Conservation (phyloP, 2,329 filamentous ascomycete species). For the Huntiella moniliformis region DNA sequence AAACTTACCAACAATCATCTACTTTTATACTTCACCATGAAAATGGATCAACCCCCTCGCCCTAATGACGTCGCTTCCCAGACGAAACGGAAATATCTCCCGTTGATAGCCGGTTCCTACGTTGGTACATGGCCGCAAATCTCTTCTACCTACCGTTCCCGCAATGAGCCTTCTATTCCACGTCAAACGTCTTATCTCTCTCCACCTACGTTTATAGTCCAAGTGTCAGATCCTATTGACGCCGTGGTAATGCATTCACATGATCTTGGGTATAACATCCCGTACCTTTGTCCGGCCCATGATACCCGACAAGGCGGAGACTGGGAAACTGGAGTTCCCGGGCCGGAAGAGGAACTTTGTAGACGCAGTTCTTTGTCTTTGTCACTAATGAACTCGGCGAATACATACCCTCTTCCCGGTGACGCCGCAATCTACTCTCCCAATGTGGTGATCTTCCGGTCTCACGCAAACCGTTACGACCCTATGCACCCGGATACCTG, state of each 20-base stretch:
- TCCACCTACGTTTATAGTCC: slow-evolving; percentile 25
- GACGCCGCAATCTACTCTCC: slow-evolving; percentile 52
- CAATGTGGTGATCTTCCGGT: slow-evolving; percentile 56
- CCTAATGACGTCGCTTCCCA: slow-evolving; percentile 8
- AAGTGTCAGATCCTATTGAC: slow-evolving; percentile 39
- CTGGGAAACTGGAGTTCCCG: slow-evolving; percentile 45
- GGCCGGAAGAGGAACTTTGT: slow-evolving; percentile 48
- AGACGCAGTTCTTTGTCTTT: slow-evolving; percentile 56
- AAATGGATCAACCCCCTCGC: slow-evolving; percentile 8
- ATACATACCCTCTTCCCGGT: slow-evolving; percentile 47
- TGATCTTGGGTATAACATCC: slow-evolving; percentile 28
- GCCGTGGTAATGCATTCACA: slow-evolving; percentile 37
- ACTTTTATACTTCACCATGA: background rate
- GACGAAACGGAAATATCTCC: slow-evolving; percentile 34
- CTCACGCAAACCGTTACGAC: slow-evolving; percentile 44
- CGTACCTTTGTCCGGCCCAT: slow-evolving; percentile 56
- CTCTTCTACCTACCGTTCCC: slow-evolving; percentile 38
- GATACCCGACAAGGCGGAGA: slow-evolving; percentile 62
- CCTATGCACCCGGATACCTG: slow-evolving; percentile 32
- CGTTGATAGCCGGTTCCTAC: slow-evolving; percentile 40
- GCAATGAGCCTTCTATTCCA: slow-evolving; percentile 20
- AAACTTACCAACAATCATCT: background rate
- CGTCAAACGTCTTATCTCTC: background rate
- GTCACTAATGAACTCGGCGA: slow-evolving; percentile 40
- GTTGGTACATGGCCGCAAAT: slow-evolving; percentile 33